A percentile compares a stretch with the other conserved stretches of the same genome.
Conservation (phyloP, 495 filamentous ascomycete genomes). For the Hyaloscypha variabilis region DNA sequence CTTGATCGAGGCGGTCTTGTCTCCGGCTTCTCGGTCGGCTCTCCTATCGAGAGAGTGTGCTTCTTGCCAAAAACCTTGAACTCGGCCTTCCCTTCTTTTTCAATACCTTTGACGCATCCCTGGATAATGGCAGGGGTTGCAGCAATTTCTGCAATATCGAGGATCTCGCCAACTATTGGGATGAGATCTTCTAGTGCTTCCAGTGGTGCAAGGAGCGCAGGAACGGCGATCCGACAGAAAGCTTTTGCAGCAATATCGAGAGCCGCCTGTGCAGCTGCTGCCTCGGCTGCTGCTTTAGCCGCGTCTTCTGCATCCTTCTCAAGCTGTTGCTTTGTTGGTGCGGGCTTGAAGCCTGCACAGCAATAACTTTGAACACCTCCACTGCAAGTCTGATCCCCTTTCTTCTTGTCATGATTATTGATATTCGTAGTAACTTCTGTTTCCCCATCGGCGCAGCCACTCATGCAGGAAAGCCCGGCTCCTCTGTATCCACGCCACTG, state of each 20-base stretch:
- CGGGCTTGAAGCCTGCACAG: slow-evolving; percentile 17
- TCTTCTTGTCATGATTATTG: slow-evolving; percentile 30
- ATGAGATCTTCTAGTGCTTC: slow-evolving; percentile 11
- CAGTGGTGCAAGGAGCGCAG: slow-evolving; percentile 33
- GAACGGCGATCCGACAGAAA: slow-evolving; percentile 28
- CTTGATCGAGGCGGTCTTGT: neutral
- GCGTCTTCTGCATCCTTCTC: too few relatives aligned
- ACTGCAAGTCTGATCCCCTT: slow-evolving; percentile 16
- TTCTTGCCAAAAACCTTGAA: slow-evolving; percentile 18
- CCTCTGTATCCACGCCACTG: slow-evolving; percentile 30
- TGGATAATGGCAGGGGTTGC: slow-evolving; percentile 5
- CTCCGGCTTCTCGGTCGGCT: slow-evolving; percentile 1
- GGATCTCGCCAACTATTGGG: slow-evolving; percentile 2
- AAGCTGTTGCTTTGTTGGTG: too few relatives aligned
- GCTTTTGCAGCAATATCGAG: neutral
- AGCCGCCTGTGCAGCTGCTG: slow-evolving; percentile 27
- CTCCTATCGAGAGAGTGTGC: slow-evolving; percentile 8
- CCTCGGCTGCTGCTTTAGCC: slow-evolving; percentile 13
- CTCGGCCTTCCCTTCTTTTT: slow-evolving; percentile 14
- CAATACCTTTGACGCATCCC: slow-evolving; percentile 11
- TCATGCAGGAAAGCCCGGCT: slow-evolving; percentile 20
- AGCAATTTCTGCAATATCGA: slow-evolving; percentile 15
- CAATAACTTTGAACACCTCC: slow-evolving; percentile 31
- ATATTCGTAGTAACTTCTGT: slow-evolving; percentile 27
- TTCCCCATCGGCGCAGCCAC: slow-evolving; percentile 32